Evolutionary conservation across 75 land plant species (phyloP).

Genomic region (Cryptomeria japonica): DNA sequence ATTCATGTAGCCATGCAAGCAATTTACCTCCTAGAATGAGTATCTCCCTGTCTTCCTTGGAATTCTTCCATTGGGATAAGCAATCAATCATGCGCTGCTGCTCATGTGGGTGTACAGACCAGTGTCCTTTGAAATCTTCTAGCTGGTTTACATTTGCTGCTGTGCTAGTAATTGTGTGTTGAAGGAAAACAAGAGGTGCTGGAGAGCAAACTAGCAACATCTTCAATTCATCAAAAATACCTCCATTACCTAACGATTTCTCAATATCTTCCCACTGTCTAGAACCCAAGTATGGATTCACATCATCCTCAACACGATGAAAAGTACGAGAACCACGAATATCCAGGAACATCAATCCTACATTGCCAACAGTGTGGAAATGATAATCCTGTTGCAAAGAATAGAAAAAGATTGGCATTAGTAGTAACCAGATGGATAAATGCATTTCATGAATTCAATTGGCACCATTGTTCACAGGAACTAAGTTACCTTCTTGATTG

Average conservation of each 20-base stretch:
- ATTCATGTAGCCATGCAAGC: background rate
- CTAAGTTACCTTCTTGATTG: constrained; percentile 36
- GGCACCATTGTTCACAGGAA: background rate
- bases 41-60: constrained; percentile 30
- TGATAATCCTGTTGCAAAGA: constrained; percentile 38
- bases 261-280: constrained; percentile 41
- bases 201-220: constrained; percentile 43
- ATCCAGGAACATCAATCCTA: constrained; percentile 48
- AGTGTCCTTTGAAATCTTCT: constrained; percentile 55
- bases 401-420: background rate
- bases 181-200: constrained; percentile 53
- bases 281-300: constrained; percentile 37
- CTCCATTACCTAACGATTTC: constrained; percentile 23
- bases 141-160: constrained; percentile 29
- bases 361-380: constrained; percentile 43
- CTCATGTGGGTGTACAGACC: constrained; percentile 44
- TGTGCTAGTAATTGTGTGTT: constrained; percentile 30
- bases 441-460: background rate
- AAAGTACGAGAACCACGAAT: constrained; percentile 56
- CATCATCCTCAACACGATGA: constrained; percentile 39
- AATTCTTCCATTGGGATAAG: constrained; percentile 27
- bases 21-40: constrained; percentile 48
- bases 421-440: background rate
- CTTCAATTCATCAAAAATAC: constrained; percentile 23
- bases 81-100: constrained; percentile 37